Base-by-base conservation (phyloP, 2,329 filamentous ascomycete species). In the Curvularia spicifera region DNA sequence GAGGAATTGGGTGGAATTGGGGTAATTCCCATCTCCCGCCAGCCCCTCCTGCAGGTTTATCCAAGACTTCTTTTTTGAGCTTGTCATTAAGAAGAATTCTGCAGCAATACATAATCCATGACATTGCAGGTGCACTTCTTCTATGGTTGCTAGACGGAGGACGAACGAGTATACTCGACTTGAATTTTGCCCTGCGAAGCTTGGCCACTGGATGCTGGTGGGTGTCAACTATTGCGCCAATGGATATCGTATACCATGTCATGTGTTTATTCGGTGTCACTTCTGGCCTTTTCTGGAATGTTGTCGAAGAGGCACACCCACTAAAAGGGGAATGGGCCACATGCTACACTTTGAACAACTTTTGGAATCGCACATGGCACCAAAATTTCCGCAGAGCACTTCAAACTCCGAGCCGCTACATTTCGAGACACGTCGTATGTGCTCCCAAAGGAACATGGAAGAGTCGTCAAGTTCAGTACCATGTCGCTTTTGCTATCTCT, bases 401-500 rank as follows among this genome's bases (percentile, higher is more conserved):
- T 5, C 20, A 49, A 18, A 39, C 20, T 1, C 46, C 46, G 20
- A 49, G 31, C 13, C 46, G 46, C 31, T 39, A 37, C 37, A n/a
- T 49, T 1, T 20, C 46, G 29, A 49, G 46, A 12, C 8, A 49
- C 31, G 2, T 49, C 1, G 31, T 37, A 20, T 12, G 46, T 12
- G 31, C 31, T 18, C 46, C 31, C 3, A 28, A 39, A 49, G 46
- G 46, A n/a, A 37, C 46, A 26, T 49, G 8, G 20, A 26, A 9
- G 20, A 49, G 46, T 49, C 46, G 46, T 26, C 46, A 49, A 20
- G 31, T 49, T n/a, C 46, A 49, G 46, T 49, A 35, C 46, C 13
- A 49, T 31, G 20, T 49, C 18, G 46, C 46, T 22, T 49, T 49
- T 26, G 13, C 46, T 20, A 37, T 49, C 31, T 48, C 29, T 48